phyloP scores from a whole-genome alignment of 768 basidiomycete genomes.

The Pleurotus giganteus region DNA sequence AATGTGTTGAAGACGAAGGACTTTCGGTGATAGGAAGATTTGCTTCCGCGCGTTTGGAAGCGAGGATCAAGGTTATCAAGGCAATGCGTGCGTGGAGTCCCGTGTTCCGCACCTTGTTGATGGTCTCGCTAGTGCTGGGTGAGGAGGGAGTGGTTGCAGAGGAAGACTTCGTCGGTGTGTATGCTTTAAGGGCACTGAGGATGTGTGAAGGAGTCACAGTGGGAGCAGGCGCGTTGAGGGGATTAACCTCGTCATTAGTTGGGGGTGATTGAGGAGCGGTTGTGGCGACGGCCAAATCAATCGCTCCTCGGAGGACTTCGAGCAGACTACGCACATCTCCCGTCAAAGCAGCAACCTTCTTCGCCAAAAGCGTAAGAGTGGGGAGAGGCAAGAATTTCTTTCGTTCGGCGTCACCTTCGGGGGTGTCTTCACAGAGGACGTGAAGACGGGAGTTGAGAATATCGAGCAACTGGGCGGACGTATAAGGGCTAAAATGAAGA shows the following conservation, averaged over 20 bases:
- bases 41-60: conserved; percentile 58
- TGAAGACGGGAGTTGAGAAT: conserved; percentile 67
- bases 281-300: conserved; percentile 58
- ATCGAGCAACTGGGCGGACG: conserved; percentile 62
- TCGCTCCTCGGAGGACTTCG: conserved; percentile 77
- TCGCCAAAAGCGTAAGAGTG: conserved; percentile 67
- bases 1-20: conserved; percentile 32
- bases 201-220: conserved; percentile 68
- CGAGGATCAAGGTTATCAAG: conserved; percentile 62
- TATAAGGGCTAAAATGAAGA: conserved; percentile 81
- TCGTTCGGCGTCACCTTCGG: conserved; percentile 27
- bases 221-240: conserved; percentile 32
- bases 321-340: conserved; percentile 83
- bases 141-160: conserved; percentile 19
- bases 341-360: conserved; percentile 78
- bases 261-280: conserved; percentile 15
- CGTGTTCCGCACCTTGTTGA: conserved; percentile 63
- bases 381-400: conserved; percentile 62
- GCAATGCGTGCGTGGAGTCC: conserved; percentile 75
- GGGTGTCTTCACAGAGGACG: conserved; percentile 40
- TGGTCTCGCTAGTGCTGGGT: conserved; percentile 56
- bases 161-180: conserved; percentile 30
- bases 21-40: conserved; percentile 50
- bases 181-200: conserved; percentile 71
- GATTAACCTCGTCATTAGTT: conserved; percentile 27